Evolutionary conservation across 1,284 basidiomycete species (phyloP).

Genomic region (Ustilago sp.): DNA sequence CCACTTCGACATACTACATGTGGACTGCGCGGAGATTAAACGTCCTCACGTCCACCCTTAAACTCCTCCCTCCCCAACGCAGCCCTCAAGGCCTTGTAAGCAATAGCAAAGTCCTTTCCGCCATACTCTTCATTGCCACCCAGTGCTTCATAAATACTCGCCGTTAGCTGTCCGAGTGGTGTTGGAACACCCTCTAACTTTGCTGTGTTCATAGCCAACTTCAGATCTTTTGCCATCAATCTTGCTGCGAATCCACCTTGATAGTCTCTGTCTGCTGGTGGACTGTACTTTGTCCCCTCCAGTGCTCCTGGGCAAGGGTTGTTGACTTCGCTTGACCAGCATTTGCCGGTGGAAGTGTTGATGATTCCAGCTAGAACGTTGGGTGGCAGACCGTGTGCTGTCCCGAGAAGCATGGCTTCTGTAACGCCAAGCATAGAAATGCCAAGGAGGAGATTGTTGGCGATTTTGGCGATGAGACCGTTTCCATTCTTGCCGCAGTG

Average conservation of each 20-base stretch:
- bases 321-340: constrained; percentile 86
- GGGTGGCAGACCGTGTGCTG: constrained; percentile 56
- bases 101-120: constrained; percentile 60
- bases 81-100: constrained; percentile 58
- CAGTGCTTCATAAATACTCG: constrained; percentile 56
- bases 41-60: constrained; percentile 33
- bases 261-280: constrained; percentile 85
- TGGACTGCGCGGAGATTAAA: constrained; percentile 4
- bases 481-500: constrained; percentile 86
- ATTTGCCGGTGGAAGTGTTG: constrained; percentile 71
- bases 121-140: constrained; percentile 53
- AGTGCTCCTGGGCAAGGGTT: constrained; percentile 85
- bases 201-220: constrained; percentile 60
- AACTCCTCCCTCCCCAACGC: constrained; percentile 53
- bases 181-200: constrained; percentile 56
- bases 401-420: constrained; percentile 65
- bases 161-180: constrained; percentile 54
- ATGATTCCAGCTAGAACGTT: constrained; percentile 61
- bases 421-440: constrained; percentile 62
- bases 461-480: constrained; percentile 64
- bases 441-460: constrained; percentile 65
- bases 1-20: background rate
- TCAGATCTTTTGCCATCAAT: constrained; percentile 58
- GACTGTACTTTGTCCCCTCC: constrained; percentile 73
- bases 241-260: constrained; percentile 72